Base-by-base conservation (phyloP, 768 basidiomycete species). In the Xerocomellus chrysenteron region DNA sequence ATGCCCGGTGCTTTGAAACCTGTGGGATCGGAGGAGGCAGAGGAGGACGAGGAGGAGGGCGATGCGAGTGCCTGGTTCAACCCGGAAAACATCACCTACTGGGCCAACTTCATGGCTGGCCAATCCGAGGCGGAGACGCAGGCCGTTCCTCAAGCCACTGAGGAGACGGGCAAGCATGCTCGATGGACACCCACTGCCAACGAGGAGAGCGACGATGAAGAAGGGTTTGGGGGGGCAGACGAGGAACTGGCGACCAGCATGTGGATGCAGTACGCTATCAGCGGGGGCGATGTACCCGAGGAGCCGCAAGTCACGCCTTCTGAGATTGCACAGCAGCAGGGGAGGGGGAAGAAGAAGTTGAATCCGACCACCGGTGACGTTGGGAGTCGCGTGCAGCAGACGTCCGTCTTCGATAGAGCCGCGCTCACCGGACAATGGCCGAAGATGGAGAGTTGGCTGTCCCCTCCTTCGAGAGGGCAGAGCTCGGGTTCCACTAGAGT, bases 371-470 rank as follows among this genome's bases (percentile, higher is more conserved):
- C 37, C 19, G 62, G 58, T 35, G 64, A 70, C 45, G 4, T 26
- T 44, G 65, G 61, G 45, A 64, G 63, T 54, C 66, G 68, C 58
- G 60, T 42, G 41, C 68, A 62, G 41, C 68, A 62, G 58, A 33
- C 67, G 26, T 54, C 67, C 47, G 63, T 36, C 53, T 67, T 64
- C 53, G 68, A 69, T 61, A 66, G 58, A 63, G 67, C 69, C 56
- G 64, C 61, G 54, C 13, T 63, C 36, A 45, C 65, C 46, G 70
- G 66, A 30, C 70, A 64, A 37, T 70, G 70, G 70, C 72, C 70
- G 50, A 73, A 71, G 65, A 68, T 73, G 72, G 70, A 72, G 63
- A 73, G 54, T 43, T 72, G 70, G 70, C 36, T 70, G 55, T 59
- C 69, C 19, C 63, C 69, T 21, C 60, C 69, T 39, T 50, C 70